Evolutionary conservation across 2,329 filamentous ascomycete species (phyloP), one percentile per base, ranked within the genome.

Genomic region (Colletotrichum australisinense): DNA sequence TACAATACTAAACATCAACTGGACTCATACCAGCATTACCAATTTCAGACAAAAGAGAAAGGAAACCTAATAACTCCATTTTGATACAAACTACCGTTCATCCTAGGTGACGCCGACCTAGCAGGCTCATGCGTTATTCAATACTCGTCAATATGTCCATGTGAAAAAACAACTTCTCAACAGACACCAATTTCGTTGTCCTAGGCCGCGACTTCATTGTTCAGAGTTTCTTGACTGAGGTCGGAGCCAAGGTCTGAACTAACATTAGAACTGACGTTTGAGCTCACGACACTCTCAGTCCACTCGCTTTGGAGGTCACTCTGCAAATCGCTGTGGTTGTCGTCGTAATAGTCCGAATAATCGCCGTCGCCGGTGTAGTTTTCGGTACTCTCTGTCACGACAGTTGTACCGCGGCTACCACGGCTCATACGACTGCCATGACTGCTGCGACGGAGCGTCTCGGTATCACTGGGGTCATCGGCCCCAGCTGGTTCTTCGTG

Each of bases 381-480:
- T 16, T 83, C 83, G 2, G 82, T 84, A 70, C 80, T 82, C 46
- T 80, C 80, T 1, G 84, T 86, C 49, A 88, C 81, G 49, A 88
- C 84, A 2, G 87, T 87, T 7, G 86, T 88, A 53, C 85, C 86
- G 12, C 84, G 80, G 75, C 87, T 89, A 26, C 62, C 62, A 28
- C 49, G 62, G 30, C 62, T 64, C 28, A 64, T 8, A 30, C 62
- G 49, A 22, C 62, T 88, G 53, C 85, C 86, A 12, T 84, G 80
- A 75, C 87, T 73, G 53, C 83, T 84, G 69, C 87, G 81, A 55
- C 88, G 82, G 70, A 88, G 79, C 6, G 86, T 89, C 26, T 84
- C 86, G 1, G 83, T 80, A 42, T 93, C 90, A 77, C 88, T 91
- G 30, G 81, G 81, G 24, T 81, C 81, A 28, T 84, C 84, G 8